Percentiles rank a stretch among this genome's conserved stretches.
Evolutionary conservation across 2,329 filamentous ascomycete genomes (phyloP).

Genomic region (Ophiostoma sp.): DNA sequence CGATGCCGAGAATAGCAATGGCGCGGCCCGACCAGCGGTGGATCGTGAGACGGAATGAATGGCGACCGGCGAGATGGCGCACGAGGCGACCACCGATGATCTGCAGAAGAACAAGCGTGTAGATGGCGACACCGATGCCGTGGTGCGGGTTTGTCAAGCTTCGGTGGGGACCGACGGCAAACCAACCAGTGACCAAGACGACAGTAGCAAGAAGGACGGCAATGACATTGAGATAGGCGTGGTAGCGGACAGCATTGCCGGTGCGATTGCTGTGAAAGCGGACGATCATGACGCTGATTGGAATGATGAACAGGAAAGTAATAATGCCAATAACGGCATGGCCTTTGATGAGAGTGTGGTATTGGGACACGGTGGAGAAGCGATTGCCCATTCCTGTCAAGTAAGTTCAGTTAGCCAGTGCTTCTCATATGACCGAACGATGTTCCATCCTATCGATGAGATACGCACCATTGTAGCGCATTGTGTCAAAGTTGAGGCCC

Average conservation of each 20-base stretch:
- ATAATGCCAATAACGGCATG: conserved; percentile 73
- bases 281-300: conserved; percentile 70
- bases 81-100: conserved; percentile 68
- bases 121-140: conserved; percentile 78
- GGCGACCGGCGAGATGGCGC: conserved; percentile 50
- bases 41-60: conserved; percentile 60
- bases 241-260: conserved; percentile 63
- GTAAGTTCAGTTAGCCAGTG: not conserved
- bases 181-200: conserved; percentile 72
- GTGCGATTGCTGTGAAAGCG: conserved; percentile 67
- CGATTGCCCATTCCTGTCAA: conserved; percentile 75
- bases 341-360: conserved; percentile 68
- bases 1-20: conserved; percentile 77
- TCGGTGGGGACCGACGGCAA: conserved; percentile 72
- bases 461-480: conserved; percentile 75
- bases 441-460: too few species aligned
- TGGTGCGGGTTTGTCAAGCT: conserved; percentile 81
- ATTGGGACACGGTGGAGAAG: conserved; percentile 67
- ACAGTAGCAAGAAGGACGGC: conserved; percentile 68
- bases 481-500: conserved; percentile 76
- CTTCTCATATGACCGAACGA: too few species aligned
- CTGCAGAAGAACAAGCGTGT: conserved; percentile 70
- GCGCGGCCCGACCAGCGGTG: conserved; percentile 86
- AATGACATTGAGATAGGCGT: conserved; percentile 73
- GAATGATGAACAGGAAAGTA: conserved; percentile 73